These are phyloP conservation scores for Areca catechu DNA, from an alignment of 176 grass and related monocot species.

Conservation along the genomic window DNA sequence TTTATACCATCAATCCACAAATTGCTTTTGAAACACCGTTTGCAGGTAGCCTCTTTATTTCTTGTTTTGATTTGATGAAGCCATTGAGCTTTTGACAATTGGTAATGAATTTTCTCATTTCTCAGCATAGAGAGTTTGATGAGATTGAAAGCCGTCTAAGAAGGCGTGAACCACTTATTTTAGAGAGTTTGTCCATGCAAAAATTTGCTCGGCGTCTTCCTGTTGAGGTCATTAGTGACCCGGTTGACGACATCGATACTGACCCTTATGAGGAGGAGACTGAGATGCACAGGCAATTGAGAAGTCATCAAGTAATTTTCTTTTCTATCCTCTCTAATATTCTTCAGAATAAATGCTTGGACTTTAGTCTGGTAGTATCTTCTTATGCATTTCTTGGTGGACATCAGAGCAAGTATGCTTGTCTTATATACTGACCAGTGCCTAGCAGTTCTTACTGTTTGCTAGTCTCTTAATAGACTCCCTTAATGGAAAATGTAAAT, in stretches of 20 bases:
- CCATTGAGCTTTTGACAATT: no score
- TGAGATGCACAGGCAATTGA: conserved; percentile 55
- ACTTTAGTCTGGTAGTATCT: no score
- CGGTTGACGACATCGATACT: conserved; percentile 64
- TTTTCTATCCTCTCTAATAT: neutral
- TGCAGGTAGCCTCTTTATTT: conserved; percentile 36
- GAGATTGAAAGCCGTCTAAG: conserved; percentile 65
- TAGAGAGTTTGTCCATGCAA: conserved; percentile 61
- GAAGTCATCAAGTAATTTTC: conserved; percentile 73
- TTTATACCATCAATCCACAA: conserved; percentile 81
- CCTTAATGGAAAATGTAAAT: neutral
- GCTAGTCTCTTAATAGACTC: no score
- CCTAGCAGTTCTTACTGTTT: no score
- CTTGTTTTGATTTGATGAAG: neutral
- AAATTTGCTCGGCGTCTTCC: conserved; percentile 57
- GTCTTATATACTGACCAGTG: no score
- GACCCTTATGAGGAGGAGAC: conserved; percentile 61
- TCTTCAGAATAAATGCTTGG: no score
- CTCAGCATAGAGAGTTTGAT: conserved; percentile 88
- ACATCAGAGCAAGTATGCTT: no score
- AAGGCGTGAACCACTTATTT: conserved; percentile 45
- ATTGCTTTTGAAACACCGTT: conserved; percentile 85
- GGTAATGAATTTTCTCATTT: conserved; percentile 7
- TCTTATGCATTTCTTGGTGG: no score
- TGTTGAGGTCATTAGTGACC: conserved; percentile 68